Evolutionary conservation across 2,329 filamentous ascomycete species (phyloP), one percentile per base, ranked within the genome.

Genomic region (Rhynchosporium secalis): DNA sequence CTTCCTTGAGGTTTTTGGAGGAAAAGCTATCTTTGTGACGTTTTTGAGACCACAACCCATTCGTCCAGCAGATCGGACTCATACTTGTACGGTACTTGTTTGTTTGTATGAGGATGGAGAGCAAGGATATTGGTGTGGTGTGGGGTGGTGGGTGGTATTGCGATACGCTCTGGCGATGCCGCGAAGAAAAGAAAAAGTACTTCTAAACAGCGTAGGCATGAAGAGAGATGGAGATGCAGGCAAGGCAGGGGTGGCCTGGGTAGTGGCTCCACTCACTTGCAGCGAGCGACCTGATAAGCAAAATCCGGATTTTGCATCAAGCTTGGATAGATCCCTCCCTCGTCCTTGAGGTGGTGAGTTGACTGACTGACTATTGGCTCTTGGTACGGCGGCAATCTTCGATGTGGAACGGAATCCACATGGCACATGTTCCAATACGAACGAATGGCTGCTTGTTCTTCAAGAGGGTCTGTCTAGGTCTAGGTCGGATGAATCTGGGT

Each of bases 41-140:
- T 46, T 46, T 26, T 20, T 20, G 49, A 12, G 49, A 26, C 9
- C n/a, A 28, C 2, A 26, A 38, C 31, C n/a, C 31, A 52, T 52
- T 52, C 48, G 31, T 52, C 48, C 48, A 52, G 36, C 48, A 52
- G 20, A 38, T 29, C 48, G 38, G 38, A 52, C 48, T 20, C 20
- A 20, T 1, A 20, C 20, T 1, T 20, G 20, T 20, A n/a, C n/a
- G n/a, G n/a, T n/a, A 20, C 20, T 20, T 20, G 20, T 20, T 20
- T 20, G 20, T 20, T 20, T 1, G 20, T 20, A 20, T 20, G 20
- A 1, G 20, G 20, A 52, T 52, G 48, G 29, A 38, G n/a, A n/a
- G 48, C 12, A 15, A 15, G 13, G 29, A n/a, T 33, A 26, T 51
- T 7, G 20, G 9, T 29, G 26, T 48, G 28, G 26, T 48, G 46